These are phyloP conservation scores for Sarocladiaceae sp. DNA, from an alignment of 2,329 filamentous ascomycete genomes.

Conservation along the genomic window DNA sequence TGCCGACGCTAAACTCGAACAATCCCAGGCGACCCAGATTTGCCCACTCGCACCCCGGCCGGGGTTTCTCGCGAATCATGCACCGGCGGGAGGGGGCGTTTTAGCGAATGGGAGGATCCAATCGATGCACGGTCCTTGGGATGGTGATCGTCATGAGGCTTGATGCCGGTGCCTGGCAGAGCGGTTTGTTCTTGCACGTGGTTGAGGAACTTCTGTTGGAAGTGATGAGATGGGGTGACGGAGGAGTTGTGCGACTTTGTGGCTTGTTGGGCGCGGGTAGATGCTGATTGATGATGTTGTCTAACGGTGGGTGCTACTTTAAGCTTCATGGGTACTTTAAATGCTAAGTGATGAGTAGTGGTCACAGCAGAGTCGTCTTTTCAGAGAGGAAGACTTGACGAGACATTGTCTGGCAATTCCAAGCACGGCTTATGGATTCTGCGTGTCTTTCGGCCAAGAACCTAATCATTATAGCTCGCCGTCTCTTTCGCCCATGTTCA, in stretches of 20 bases:
- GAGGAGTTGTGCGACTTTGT: not conserved
- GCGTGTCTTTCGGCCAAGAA: not conserved
- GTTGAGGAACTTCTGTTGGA: not conserved
- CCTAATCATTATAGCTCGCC: not conserved
- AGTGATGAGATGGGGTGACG: not conserved
- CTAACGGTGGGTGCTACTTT: not conserved
- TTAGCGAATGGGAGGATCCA: slow-evolving; percentile 7
- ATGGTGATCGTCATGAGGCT: slow-evolving; percentile 1
- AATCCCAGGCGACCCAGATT: not conserved
- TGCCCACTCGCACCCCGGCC: not conserved
- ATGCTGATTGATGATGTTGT: no score
- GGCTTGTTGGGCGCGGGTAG: not conserved
- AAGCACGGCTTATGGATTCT: not conserved
- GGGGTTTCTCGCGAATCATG: not conserved
- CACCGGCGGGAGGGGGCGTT: not conserved
- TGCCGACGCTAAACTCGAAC: not conserved
- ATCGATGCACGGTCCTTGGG: slow-evolving; percentile 5
- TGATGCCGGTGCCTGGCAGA: not conserved
- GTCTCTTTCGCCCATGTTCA: not conserved
- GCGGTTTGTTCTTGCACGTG: not conserved
- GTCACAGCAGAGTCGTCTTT: not conserved
- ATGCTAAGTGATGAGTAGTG: no score
- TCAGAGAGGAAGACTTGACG: not conserved
- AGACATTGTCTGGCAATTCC: no score
- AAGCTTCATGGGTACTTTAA: not conserved